Conservation (phyloP, 345 rosid genomes). For the Salix arbutifolia region DNA sequence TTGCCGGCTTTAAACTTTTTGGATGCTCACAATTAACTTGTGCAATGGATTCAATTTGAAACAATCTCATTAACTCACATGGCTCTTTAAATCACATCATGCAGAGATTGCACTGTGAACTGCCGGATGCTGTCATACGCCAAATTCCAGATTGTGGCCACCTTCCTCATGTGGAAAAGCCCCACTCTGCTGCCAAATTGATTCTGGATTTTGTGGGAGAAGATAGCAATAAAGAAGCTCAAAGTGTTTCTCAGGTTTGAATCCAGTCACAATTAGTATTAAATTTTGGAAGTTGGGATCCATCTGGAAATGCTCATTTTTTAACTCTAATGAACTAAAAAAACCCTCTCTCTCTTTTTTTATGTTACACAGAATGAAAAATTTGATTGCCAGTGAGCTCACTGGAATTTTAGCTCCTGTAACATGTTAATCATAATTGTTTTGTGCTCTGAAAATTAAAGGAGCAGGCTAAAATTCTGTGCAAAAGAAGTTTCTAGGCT, state of each 20-base stretch:
- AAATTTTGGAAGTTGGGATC: background rate
- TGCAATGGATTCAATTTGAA: background rate
- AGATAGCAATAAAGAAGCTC: slow-evolving; percentile 32
- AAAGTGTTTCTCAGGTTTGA: slow-evolving; percentile 18
- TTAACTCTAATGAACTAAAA: background rate
- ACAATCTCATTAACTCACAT: background rate
- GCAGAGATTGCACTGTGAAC: slow-evolving; percentile 71
- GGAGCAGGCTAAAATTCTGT: no score
- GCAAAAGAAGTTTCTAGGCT: no score
- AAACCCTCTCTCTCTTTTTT: background rate
- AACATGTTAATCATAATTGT: no score
- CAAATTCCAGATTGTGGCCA: slow-evolving; percentile 84
- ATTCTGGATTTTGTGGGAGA: slow-evolving; percentile 56
- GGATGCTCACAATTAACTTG: background rate
- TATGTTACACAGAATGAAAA: background rate
- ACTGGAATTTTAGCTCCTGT: background rate
- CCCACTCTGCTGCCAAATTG: slow-evolving; percentile 48
- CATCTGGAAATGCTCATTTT: background rate
- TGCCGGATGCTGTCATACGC: slow-evolving; percentile 52
- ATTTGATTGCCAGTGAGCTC: background rate
- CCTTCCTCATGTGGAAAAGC: slow-evolving; percentile 84
- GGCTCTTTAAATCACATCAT: slow-evolving; percentile 5
- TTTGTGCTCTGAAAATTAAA: no score
- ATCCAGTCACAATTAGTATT: background rate
- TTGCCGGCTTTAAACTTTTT: background rate